A percentile compares a stretch with the other conserved stretches of the same genome.
Evolutionary conservation across 441 rosid species (phyloP).

Genomic region (Syzygium syzygioides): DNA sequence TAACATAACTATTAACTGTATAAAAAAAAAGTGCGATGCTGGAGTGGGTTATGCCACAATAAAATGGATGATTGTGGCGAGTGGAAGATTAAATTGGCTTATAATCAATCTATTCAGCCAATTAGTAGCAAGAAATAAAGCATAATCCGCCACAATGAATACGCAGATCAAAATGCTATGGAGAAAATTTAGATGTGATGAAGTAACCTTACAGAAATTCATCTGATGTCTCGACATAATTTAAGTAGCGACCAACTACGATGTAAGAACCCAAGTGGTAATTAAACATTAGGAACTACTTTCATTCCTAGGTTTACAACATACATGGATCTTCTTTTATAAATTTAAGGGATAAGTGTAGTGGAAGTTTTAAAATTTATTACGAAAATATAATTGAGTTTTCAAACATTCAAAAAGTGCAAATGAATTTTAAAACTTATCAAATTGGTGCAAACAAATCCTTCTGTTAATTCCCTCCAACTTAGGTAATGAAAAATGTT

Average conservation of each 20-base stretch:
- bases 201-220: not conserved
- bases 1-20: not conserved
- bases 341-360: not conserved
- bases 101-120: too few species aligned
- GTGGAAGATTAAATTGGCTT: not conserved
- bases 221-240: not conserved
- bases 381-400: fast-evolving
- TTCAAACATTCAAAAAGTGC: not conserved
- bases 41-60: not conserved
- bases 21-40: fast-evolving
- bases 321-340: not conserved
- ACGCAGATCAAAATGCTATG: not conserved
- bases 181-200: not conserved
- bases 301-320: not conserved
- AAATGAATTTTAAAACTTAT: fast-evolving
- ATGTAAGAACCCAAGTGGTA: not conserved
- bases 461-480: fast-evolving
- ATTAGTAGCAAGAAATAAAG: not conserved
- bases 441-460: not conserved
- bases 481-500: not conserved
- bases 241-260: not conserved
- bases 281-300: not conserved
- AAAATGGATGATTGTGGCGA: not conserved
- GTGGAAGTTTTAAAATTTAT: not conserved
- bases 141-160: not conserved